Evolutionary conservation across 768 basidiomycete species (phyloP).

Genomic region (Agrocybe chaxingu): DNA sequence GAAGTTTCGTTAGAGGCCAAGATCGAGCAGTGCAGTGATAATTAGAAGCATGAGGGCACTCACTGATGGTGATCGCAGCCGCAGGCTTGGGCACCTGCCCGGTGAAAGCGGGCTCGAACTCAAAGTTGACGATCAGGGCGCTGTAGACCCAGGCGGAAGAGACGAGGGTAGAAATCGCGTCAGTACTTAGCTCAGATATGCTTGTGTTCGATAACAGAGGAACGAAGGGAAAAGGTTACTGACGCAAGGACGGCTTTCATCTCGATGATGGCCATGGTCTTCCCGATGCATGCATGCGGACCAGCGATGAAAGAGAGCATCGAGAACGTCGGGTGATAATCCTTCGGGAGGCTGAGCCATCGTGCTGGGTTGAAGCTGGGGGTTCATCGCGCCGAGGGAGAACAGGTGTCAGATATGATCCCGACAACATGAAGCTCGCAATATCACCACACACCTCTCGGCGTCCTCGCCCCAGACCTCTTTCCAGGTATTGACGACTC

Average conservation of each 20-base stretch:
- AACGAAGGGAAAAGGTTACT: slow-evolving; percentile 15
- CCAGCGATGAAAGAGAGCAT: slow-evolving; percentile 23
- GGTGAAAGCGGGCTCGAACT: slow-evolving; percentile 37
- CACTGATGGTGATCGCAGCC: slow-evolving; percentile 48
- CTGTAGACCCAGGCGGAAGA: slow-evolving; percentile 13
- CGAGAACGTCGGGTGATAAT: slow-evolving; percentile 25
- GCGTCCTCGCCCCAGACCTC: slow-evolving; percentile 50
- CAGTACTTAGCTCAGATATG: neutral
- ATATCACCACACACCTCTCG: slow-evolving; percentile 31
- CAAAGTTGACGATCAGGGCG: slow-evolving; percentile 38
- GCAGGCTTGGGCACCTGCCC: slow-evolving; percentile 39
- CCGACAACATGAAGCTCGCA: no score
- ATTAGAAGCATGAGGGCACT: slow-evolving; percentile 10
- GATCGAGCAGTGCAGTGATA: neutral
- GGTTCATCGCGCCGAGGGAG: no score
- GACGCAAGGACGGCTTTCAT: slow-evolving; percentile 45
- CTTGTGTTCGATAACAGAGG: neutral
- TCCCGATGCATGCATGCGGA: slow-evolving; percentile 28
- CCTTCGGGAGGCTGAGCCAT: slow-evolving; percentile 28
- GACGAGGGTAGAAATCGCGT: neutral
- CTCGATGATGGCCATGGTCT: slow-evolving; percentile 44
- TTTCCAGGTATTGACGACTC: slow-evolving; percentile 48
- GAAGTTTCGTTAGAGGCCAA: neutral
- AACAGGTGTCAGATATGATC: no score
- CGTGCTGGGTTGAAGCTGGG: slow-evolving; percentile 38